Evolutionary conservation across 768 basidiomycete species (phyloP), one percentile per base, ranked within the genome.

Genomic region (Agaricus subrufescens): DNA sequence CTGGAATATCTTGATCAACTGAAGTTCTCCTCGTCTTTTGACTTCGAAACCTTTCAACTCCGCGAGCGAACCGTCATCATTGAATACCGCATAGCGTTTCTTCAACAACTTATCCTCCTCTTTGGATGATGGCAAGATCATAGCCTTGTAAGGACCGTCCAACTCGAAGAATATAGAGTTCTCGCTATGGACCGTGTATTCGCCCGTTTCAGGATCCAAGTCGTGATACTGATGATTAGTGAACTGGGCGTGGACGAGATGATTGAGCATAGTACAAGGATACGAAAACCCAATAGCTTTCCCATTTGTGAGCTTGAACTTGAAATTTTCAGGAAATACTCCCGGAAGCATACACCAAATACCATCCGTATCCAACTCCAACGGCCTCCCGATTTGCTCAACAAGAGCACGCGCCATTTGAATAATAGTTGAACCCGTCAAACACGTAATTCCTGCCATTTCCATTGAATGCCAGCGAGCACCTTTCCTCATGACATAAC

Each of bases 341-440:
- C 92, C 94, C 3, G 97, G 97, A 25, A 98, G 85, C 97, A 99
- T 99, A 72, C 97, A 99, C 97, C 97, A 98, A 61, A 99, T 99
- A 60, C 97, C 96, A 71, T 99, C 97, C 12, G 97, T 99, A 69
- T 99, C 97, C 62, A 99, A 73, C 66, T 99, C 97, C 50, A 99
- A 84, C 1, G 97, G 97, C 7, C 97, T 86, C 3, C 97, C 97
- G 53, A 99, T 94, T 72, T 97, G 93, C 64, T 99, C 97, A 23
- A 99, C 97, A 30, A 98, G 80, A 56, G 94, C 88, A 38, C 97
- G 85, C 12, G 97, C 96, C 93, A 99, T 95, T 69, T 99, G 96
- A 62, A 99, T 98, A 74, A 99, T 98, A 5, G 85, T 91, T 19
- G 97, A 94, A 40, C 97, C 97, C 0, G 97, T 98, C 51, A 98